phyloP scores from a whole-genome alignment of 2,329 filamentous ascomycete genomes.

The Cucurbitaria berberidis region DNA sequence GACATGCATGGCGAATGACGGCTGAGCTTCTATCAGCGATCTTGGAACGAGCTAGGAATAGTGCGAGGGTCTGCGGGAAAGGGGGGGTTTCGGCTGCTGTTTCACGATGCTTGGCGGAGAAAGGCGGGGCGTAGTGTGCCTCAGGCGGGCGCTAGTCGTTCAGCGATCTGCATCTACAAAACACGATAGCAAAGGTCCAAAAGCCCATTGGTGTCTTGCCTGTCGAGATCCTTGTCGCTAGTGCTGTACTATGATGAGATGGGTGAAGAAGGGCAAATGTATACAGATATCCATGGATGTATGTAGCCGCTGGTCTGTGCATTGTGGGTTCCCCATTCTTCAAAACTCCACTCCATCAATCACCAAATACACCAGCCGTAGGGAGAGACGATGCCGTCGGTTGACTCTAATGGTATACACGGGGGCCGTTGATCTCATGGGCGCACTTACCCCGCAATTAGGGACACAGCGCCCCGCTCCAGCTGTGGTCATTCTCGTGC shows the following conservation, averaged over 20 bases:
- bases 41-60: slow-evolving; percentile 13
- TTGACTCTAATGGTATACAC: not conserved
- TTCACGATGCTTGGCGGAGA: slow-evolving; percentile 26
- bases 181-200: not conserved
- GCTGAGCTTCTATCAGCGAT: slow-evolving; percentile 13
- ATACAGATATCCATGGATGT: too few relatives aligned
- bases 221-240: not conserved
- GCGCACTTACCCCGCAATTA: not conserved
- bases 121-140: slow-evolving; percentile 15
- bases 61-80: slow-evolving; percentile 10
- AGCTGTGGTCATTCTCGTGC: not conserved
- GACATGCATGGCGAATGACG: slow-evolving; percentile 4
- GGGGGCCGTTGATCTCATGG: not conserved
- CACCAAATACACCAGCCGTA: not conserved
- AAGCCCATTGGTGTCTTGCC: not conserved
- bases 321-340: too few relatives aligned
- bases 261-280: too few relatives aligned
- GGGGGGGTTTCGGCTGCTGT: slow-evolving; percentile 22
- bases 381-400: not conserved
- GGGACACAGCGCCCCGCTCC: not conserved
- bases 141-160: slow-evolving; percentile 8
- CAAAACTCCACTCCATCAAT: too few relatives aligned
- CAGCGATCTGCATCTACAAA: not conserved
- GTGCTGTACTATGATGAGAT: too few relatives aligned
- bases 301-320: too few relatives aligned